Percentiles rank a stretch among this genome's conserved stretches.
These are phyloP conservation scores for Scedosporium boydii DNA, from an alignment of 2,329 filamentous ascomycete genomes.

Conservation along the genomic window DNA sequence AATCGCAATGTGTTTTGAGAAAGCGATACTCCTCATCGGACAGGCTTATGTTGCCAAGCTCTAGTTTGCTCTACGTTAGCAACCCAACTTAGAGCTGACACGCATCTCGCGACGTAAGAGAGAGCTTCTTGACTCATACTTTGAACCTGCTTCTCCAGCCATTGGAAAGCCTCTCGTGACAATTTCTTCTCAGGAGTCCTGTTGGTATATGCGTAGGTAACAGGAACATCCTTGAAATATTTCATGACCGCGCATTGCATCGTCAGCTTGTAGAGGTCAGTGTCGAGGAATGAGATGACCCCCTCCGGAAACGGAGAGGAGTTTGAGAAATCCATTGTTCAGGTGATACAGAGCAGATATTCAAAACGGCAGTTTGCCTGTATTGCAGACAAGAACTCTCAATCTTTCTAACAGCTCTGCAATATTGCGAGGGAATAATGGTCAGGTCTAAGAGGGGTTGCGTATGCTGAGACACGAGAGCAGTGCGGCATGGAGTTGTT, in stretches of 20 bases:
- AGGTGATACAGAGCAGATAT: not conserved
- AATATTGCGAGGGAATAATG: not conserved
- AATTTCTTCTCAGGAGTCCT: conserved; percentile 90
- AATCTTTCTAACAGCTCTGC: no score
- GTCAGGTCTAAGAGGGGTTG: not conserved
- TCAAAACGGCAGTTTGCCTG: not conserved
- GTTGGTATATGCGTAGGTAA: conserved; percentile 92
- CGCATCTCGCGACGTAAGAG: not conserved
- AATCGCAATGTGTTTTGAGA: conserved; percentile 68
- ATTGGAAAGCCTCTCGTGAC: conserved; percentile 70
- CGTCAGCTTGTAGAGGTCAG: conserved; percentile 87
- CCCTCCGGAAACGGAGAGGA: conserved; percentile 62
- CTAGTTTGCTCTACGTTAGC: conserved; percentile 29
- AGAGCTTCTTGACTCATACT: conserved; percentile 40
- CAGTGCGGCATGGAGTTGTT: not conserved
- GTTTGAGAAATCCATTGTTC: conserved; percentile 54
- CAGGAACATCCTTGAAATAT: conserved; percentile 73
- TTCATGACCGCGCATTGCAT: conserved; percentile 97
- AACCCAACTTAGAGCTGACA: no score
- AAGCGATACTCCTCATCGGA: conserved; percentile 72
- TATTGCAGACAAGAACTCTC: no score
- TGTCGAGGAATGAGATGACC: conserved; percentile 74
- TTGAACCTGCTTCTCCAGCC: conserved; percentile 75
- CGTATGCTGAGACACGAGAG: not conserved
- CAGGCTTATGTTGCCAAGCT: conserved; percentile 73